phyloP scores from a whole-genome alignment of 2,329 filamentous ascomycete genomes.

The Cercospora citrullina region DNA sequence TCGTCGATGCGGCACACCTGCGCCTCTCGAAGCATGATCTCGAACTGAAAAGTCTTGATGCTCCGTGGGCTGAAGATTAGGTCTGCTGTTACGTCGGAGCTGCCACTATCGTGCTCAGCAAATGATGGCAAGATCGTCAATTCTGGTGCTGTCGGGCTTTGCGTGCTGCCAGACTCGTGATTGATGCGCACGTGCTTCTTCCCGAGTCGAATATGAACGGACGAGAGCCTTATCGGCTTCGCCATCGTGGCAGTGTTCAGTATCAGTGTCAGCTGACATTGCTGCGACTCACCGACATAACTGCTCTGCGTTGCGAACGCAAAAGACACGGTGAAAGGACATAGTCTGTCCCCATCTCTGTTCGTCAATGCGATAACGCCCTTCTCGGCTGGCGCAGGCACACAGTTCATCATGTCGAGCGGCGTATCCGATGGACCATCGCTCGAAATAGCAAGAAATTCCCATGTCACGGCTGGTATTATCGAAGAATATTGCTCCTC shows the following conservation, averaged over 20 bases:
- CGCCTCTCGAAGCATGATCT: conserved; percentile 74
- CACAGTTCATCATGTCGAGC: conserved; percentile 23
- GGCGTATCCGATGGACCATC: conserved; percentile 8
- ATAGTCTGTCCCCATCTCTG: conserved; percentile 27
- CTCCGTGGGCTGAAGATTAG: conserved; percentile 16
- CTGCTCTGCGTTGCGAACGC: conserved; percentile 56
- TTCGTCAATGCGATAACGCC: conserved; percentile 22
- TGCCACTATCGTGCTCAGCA: conserved; percentile 21
- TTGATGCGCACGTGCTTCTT: conserved; percentile 13
- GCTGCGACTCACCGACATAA: conserved; percentile 59
- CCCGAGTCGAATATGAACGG: conserved; percentile 25
- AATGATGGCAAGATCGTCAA: conserved; percentile 9
- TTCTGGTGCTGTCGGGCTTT: neutral
- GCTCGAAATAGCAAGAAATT: conserved; percentile 44
- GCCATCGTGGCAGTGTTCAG: conserved; percentile 45
- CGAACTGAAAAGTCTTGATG: conserved; percentile 63
- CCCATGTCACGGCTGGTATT: conserved; percentile 58
- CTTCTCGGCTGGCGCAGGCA: conserved; percentile 20
- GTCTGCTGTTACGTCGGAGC: conserved; percentile 16
- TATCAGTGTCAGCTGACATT: conserved; percentile 56
- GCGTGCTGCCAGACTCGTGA: conserved; percentile 15
- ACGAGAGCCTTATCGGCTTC: conserved; percentile 25
- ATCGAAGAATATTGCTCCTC: conserved; percentile 46
- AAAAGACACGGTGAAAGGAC: conserved; percentile 52
- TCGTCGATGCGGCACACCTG: conserved; percentile 70